Percentiles rank a stretch among this genome's conserved stretches.
Evolutionary conservation across 2,329 filamentous ascomycete genomes (phyloP).

Genomic region (Metarhizium album): DNA sequence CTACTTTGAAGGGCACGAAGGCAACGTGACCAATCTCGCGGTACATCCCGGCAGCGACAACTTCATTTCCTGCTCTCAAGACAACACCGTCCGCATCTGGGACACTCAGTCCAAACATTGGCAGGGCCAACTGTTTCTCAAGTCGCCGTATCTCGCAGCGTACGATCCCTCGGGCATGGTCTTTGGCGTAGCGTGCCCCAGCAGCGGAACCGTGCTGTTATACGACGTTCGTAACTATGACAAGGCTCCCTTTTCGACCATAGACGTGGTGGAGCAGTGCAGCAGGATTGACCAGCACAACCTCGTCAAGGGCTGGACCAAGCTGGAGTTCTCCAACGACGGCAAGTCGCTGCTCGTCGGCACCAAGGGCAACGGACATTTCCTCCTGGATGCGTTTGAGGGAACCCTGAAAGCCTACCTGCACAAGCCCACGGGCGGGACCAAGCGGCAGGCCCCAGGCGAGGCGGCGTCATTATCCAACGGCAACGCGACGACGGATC

Average conservation of each 20-base stretch:
- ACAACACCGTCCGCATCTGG: slow-evolving; percentile 89
- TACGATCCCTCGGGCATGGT: slow-evolving; percentile 90
- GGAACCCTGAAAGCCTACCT: slow-evolving; percentile 69
- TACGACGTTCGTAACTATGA: slow-evolving; percentile 94
- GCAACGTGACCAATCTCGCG: slow-evolving; percentile 69
- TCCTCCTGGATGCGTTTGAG: slow-evolving; percentile 86
- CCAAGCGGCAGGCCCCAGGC: slow-evolving; percentile 41
- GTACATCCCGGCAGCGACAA: slow-evolving; percentile 80
- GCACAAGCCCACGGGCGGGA: slow-evolving; percentile 43
- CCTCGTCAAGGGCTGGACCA: slow-evolving; percentile 66
- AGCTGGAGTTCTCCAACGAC: slow-evolving; percentile 91
- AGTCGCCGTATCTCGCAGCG: slow-evolving; percentile 70
- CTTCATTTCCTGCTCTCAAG: slow-evolving; percentile 84
- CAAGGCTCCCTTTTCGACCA: slow-evolving; percentile 76
- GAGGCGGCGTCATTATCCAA: slow-evolving; percentile 26
- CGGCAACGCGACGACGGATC: slow-evolving; percentile 22
- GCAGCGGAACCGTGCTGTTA: slow-evolving; percentile 68
- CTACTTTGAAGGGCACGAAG: slow-evolving; percentile 88
- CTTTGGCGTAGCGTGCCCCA: slow-evolving; percentile 79
- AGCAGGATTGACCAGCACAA: slow-evolving; percentile 43
- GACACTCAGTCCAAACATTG: slow-evolving; percentile 71
- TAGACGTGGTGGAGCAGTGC: slow-evolving; percentile 60
- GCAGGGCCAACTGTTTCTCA: slow-evolving; percentile 70
- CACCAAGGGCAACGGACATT: slow-evolving; percentile 77
- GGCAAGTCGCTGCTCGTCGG: slow-evolving; percentile 78